These are phyloP conservation scores for Eutrema salsugineum DNA, from an alignment of 441 rosid genomes.

Conservation along the genomic window DNA sequence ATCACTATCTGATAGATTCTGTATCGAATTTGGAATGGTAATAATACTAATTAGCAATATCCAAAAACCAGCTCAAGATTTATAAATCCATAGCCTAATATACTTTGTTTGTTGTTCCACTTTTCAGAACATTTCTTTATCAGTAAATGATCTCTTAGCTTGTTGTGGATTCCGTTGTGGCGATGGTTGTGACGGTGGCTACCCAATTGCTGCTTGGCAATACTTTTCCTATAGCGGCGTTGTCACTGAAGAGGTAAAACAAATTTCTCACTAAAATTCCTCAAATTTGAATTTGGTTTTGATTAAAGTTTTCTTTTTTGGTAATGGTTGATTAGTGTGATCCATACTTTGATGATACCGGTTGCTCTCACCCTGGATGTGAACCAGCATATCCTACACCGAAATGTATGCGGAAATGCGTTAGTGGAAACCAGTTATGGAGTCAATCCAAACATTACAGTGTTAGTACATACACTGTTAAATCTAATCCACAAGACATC, in stretches of 20 bases:
- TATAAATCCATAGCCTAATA: not conserved
- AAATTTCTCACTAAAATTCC: not conserved
- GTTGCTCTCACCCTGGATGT: slow-evolving; percentile 95
- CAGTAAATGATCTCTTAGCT: slow-evolving; percentile 79
- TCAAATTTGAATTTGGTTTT: not conserved
- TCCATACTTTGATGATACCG: slow-evolving; percentile 74
- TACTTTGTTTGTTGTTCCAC: not conserved
- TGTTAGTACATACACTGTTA: slow-evolving; percentile 56
- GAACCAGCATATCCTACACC: slow-evolving; percentile 85
- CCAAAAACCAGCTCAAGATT: not conserved
- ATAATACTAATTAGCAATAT: not conserved
- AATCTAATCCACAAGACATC: slow-evolving; percentile 54
- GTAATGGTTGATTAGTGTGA: slow-evolving; percentile 48
- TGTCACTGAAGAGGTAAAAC: slow-evolving; percentile 78
- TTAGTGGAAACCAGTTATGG: slow-evolving; percentile 67
- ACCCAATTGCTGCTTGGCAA: slow-evolving; percentile 71
- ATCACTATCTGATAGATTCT: slow-evolving; percentile 85
- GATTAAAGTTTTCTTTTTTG: not conserved
- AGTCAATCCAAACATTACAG: slow-evolving; percentile 62
- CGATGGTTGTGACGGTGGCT: slow-evolving; percentile 80
- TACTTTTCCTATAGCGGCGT: slow-evolving; percentile 69
- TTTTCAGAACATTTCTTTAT: slow-evolving; percentile 62
- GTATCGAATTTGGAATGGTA: slow-evolving; percentile 78
- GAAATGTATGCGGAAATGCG: slow-evolving; percentile 63
- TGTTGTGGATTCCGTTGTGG: slow-evolving; percentile 92